These are phyloP conservation scores for Tylopilus sp. DNA, from an alignment of 768 basidiomycete species.

Conservation along the genomic window DNA sequence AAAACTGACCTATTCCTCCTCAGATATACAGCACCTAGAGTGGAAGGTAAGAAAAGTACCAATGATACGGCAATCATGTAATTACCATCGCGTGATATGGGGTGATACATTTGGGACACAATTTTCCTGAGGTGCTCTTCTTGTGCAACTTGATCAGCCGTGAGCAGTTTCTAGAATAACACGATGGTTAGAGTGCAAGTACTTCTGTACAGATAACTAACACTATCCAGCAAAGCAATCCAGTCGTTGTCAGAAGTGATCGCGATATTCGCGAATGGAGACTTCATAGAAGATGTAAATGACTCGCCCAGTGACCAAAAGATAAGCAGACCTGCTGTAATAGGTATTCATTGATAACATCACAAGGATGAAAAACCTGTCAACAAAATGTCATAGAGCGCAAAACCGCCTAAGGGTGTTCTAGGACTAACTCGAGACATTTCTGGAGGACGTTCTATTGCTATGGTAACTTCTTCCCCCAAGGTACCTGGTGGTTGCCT, in stretches of 20 bases:
- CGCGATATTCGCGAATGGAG: background rate
- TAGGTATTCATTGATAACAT: background rate
- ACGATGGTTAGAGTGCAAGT: background rate
- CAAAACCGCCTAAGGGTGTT: background rate
- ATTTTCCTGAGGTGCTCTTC: background rate
- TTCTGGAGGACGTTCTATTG: background rate
- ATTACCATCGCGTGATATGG: background rate
- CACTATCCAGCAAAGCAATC: background rate
- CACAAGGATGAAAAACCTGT: background rate
- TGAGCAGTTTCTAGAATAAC: background rate
- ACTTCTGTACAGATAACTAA: background rate
- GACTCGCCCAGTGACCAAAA: background rate
- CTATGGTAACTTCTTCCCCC: background rate
- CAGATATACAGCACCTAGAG: too few species aligned
- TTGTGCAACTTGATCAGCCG: background rate
- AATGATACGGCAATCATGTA: background rate
- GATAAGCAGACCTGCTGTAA: background rate
- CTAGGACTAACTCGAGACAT: background rate
- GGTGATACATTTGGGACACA: background rate
- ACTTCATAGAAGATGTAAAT: background rate
- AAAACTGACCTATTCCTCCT: too few species aligned
- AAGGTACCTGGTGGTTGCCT: background rate
- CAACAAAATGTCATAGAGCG: too few species aligned
- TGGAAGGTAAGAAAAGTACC: background rate
- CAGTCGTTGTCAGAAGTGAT: background rate